Evolutionary conservation across 129 eudicot species (phyloP).

Genomic region (Rutidosis leptorrhynchoides): DNA sequence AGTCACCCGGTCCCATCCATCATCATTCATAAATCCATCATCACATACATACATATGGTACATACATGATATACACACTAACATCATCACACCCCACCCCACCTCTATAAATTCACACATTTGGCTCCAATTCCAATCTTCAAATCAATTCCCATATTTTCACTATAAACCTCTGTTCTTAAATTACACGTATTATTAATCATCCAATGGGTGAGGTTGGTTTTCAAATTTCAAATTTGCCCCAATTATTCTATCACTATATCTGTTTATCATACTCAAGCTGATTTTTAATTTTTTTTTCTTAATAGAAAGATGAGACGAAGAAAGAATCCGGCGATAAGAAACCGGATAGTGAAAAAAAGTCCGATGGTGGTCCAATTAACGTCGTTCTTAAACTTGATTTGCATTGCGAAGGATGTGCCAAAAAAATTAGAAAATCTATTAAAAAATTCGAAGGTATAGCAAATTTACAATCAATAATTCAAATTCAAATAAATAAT

Average conservation of each 20-base stretch:
- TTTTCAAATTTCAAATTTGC: not conserved
- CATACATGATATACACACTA: not conserved
- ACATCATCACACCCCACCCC: not conserved
- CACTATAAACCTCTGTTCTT: not conserved
- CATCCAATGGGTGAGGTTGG: constrained; percentile 53
- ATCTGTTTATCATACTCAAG: not conserved
- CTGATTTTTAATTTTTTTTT: not conserved
- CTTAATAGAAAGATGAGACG: constrained; percentile 43
- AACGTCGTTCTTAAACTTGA: constrained; percentile 61
- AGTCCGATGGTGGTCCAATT: constrained; percentile 27
- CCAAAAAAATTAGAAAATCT: constrained; percentile 43
- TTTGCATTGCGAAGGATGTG: constrained; percentile 85
- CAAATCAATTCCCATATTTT: constrained; percentile 29
- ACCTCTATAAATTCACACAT: constrained; percentile 38
- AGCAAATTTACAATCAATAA: not conserved
- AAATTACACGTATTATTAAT: not conserved
- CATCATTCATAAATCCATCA: not conserved
- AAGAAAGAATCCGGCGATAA: constrained; percentile 46
- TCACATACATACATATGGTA: constrained; percentile 8
- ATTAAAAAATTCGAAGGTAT: constrained; percentile 59
- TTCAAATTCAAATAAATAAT: not conserved
- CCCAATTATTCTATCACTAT: not conserved
- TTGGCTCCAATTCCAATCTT: constrained; percentile 44
- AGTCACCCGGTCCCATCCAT: not conserved
- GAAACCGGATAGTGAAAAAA: constrained; percentile 32